Base-by-base conservation (phyloP, 768 basidiomycete genomes). In the Exidia glandulosa region DNA sequence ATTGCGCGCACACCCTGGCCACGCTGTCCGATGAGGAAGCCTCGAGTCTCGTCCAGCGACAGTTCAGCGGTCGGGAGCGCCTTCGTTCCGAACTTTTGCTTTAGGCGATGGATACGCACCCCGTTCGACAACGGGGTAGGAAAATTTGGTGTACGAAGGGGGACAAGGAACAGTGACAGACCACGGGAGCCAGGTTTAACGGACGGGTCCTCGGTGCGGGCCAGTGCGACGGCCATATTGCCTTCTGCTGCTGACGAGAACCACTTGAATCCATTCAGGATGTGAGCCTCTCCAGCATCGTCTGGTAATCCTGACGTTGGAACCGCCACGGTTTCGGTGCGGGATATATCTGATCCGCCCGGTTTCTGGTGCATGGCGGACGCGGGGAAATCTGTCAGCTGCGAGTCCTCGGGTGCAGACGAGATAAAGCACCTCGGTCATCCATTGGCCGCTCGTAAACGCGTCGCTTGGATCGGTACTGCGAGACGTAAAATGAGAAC, bases 181-280 rank as follows among this genome's bases (percentile, higher is more conserved):
- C 79, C 80, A 9, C 82, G 79, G 1, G 87, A 84, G 5, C 88
- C 87, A 7, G n/a, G 3, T 1, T 52, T 32, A 13, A 75, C 70
- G 55, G 74, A 63, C 30, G 68, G 61, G 0, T 80, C 69, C 0
- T 86, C 87, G 1, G 88, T 89, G 36, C 88, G 84, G 4, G 87
- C 89, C 4, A 90, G 74, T 1, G 86, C 87, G 29, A 90, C 76
- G 0, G 87, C 79, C 9, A 89, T 73, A 61, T 90, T 75, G 63
- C 85, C 82, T 64, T 90, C 89, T 0, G 87, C 87, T 1, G 89
- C 89, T 64, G 86, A 87, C 16, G 88, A 88, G 70, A 90, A 90
- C 88, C 88, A 90, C 72, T 89, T 90, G 69, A 89, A 81, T 2
- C 88, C 87, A 63, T 88, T 74, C 25, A 89, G 69, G 23, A 66